Base-by-base conservation (phyloP, 106 monocot genomes). In the Triglochin maritima region DNA sequence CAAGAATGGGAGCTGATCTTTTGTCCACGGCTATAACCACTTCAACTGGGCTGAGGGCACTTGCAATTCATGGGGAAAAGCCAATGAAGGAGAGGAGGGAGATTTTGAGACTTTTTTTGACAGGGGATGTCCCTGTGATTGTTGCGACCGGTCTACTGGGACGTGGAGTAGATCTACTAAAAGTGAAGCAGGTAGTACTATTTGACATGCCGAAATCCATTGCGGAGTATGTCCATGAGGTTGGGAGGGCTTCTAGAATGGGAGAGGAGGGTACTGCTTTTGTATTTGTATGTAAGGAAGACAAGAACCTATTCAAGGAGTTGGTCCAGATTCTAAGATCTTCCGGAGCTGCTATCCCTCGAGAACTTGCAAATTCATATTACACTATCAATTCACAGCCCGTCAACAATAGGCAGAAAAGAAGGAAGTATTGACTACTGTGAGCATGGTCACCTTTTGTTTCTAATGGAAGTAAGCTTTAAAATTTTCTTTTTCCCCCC, bases 151-250 rank as follows among this genome's bases (percentile, higher is more conserved):
- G 93, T 12, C 76, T 93, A 51, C 62, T 93, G 63, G 89, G 93
- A 42, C 77, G 93, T 12, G 93, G 93, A 7, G 70, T 93, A 10
- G 89, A 93, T 80, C 71, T 93, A 45, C 58, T 86, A 57, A 74
- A 77, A 67, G 84, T 86, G 43, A 70, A 72, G 52, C 93, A 89
- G 64, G 89, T 93, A 47, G 79, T 93, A 73, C 72, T 89, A 9
- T 93, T 93, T 77, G 93, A 93, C 76, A 83, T 89, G 86, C 93
- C 89, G 12, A 86, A 74, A 49, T 84, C 84, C 17, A 86, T 93
- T 65, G 81, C 80, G 44, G 89, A 93, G 57, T 93, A 86, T 62
- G 53, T 93, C 45, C 93, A 93, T 86, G 84, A 80, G 76, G 76
- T 93, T 64, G 93, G 93, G 11, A 79, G 93, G 53, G 93, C 93